phyloP scores from a whole-genome alignment of 176 grass and related monocot species.

The Oryza glaberrima region DNA sequence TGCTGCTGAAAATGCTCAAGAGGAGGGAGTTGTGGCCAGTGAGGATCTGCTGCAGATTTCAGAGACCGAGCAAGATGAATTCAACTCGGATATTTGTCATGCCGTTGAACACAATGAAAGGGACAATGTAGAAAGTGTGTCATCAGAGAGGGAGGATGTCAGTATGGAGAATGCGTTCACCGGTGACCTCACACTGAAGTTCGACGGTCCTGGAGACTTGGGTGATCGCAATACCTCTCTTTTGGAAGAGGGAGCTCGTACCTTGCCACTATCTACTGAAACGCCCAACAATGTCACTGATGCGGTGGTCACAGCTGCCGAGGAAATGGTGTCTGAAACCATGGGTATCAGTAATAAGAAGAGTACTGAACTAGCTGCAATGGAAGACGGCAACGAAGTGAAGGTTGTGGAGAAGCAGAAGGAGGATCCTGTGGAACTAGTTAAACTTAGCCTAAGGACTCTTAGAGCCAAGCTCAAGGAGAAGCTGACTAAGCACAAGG shows the following conservation, averaged over 20 bases:
- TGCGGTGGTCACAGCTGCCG: not conserved
- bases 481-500: slow-evolving; percentile 39
- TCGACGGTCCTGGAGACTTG: not conserved
- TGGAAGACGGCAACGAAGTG: not conserved
- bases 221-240: not conserved
- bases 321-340: not conserved
- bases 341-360: not conserved
- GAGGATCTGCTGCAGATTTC: not conserved
- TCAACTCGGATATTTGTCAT: slow-evolving; percentile 6
- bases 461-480: slow-evolving; percentile 53
- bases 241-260: not conserved
- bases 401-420: not conserved
- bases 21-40: not conserved
- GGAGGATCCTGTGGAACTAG: slow-evolving; percentile 6
- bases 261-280: not conserved
- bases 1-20: not conserved
- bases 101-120: not conserved
- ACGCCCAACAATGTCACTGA: not conserved
- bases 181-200: not conserved
- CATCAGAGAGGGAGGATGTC: not conserved
- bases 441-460: not conserved
- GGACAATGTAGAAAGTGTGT: not conserved
- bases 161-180: not conserved
- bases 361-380: not conserved
- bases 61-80: not conserved